phyloP scores from a whole-genome alignment of 805 yeast species.

The Candida qinlingensis region DNA sequence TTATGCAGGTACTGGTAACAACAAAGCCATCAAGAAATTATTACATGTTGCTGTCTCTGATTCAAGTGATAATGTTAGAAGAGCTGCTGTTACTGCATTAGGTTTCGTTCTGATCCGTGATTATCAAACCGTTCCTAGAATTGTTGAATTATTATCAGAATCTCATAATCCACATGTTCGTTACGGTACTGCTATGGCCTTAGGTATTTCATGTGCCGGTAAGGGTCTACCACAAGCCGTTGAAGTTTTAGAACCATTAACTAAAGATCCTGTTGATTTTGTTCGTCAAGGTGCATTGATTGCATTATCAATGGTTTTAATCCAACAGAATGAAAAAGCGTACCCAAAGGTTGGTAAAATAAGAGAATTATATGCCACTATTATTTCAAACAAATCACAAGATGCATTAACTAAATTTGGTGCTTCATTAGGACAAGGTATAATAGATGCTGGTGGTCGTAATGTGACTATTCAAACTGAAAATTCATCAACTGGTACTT shows the following conservation, averaged over 20 bases:
- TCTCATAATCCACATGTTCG: constrained; percentile 98
- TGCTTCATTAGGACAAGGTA: constrained; percentile 95
- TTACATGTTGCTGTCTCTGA: constrained; percentile 95
- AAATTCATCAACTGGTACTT: constrained; percentile 80
- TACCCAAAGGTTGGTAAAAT: constrained; percentile 75
- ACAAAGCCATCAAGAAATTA: constrained; percentile 77
- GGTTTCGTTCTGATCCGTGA: constrained; percentile 91
- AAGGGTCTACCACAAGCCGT: constrained; percentile 83
- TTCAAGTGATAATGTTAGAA: constrained; percentile 92
- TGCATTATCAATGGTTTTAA: constrained; percentile 85
- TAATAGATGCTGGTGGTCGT: constrained; percentile 97
- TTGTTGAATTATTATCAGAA: constrained; percentile 87
- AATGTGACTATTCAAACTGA: constrained; percentile 92
- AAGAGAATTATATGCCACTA: constrained; percentile 66
- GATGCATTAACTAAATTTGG: constrained; percentile 98
- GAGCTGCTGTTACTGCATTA: constrained; percentile 88
- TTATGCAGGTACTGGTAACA: constrained; percentile 93
- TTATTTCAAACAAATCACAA: constrained; percentile 84
- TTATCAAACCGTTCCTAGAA: constrained; percentile 88
- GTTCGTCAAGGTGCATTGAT: constrained; percentile 97
- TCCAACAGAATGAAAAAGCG: constrained; percentile 80
- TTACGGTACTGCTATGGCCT: constrained; percentile 95
- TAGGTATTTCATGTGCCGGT: constrained; percentile 97
- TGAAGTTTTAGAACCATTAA: constrained; percentile 86
- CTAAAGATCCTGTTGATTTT: constrained; percentile 92